Conservation (phyloP, 2,329 filamentous ascomycete genomes). For the Venturia carpophila region DNA sequence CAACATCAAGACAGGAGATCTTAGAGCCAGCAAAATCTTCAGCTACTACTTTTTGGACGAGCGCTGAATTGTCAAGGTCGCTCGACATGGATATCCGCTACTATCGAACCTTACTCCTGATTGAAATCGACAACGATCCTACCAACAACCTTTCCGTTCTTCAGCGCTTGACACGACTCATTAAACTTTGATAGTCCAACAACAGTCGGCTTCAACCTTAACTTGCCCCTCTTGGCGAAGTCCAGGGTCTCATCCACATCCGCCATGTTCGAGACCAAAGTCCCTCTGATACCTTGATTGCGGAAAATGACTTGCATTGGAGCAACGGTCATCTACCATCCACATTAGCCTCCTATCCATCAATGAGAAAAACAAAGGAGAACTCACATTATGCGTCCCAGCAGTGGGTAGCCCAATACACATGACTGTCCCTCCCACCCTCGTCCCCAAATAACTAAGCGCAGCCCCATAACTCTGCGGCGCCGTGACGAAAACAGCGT, state of each 20-base stretch:
- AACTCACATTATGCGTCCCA: slow-evolving; percentile 16
- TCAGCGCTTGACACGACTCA: slow-evolving; percentile 21
- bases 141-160: slow-evolving; percentile 19
- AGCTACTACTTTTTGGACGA: no score
- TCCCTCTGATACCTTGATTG: slow-evolving; percentile 16
- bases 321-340: slow-evolving; percentile 13
- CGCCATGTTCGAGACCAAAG: slow-evolving; percentile 14
- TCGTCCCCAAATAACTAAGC: slow-evolving; percentile 9
- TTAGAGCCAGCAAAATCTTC: no score
- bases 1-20: no score
- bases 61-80: no score
- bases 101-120: slow-evolving; percentile 23
- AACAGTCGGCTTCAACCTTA: slow-evolving; percentile 15
- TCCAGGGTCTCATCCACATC: slow-evolving; percentile 17
- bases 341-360: neutral
- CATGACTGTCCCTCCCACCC: slow-evolving; percentile 18
- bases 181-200: slow-evolving; percentile 16
- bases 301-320: slow-evolving; percentile 14
- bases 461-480: slow-evolving; percentile 29
- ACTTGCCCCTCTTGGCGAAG: slow-evolving; percentile 17
- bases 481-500: slow-evolving; percentile 38
- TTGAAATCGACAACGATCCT: slow-evolving; percentile 18
- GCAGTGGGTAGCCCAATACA: slow-evolving; percentile 18
- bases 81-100: neutral
- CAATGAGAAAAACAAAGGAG: neutral